These are phyloP conservation scores for Steccherinum ochraceum DNA, from an alignment of 768 basidiomycete species.

Conservation along the genomic window DNA sequence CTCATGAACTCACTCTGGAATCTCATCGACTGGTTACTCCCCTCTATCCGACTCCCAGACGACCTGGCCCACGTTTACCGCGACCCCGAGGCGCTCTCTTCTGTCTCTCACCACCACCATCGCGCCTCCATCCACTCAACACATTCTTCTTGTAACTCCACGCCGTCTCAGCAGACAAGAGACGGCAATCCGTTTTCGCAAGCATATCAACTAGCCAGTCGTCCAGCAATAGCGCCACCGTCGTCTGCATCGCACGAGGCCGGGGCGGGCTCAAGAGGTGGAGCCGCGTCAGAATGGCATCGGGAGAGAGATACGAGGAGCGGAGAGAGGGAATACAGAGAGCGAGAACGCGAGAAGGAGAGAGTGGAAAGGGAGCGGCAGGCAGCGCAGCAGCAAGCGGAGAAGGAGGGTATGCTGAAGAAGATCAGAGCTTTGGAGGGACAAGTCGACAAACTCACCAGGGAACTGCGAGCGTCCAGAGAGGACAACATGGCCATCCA, in stretches of 20 bases:
- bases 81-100: conserved; percentile 14
- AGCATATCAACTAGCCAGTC: conserved; percentile 3
- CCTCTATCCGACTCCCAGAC: conserved; percentile 23
- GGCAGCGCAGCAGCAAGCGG: neutral
- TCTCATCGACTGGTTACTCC: conserved; percentile 24
- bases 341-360: conserved; percentile 9
- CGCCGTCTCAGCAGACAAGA: conserved; percentile 3
- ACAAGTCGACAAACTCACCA: conserved; percentile 13
- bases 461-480: conserved; percentile 13
- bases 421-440: conserved; percentile 12
- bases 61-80: conserved; percentile 11
- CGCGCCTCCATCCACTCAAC: neutral
- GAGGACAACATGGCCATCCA: conserved; percentile 13
- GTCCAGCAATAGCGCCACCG: neutral
- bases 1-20: conserved; percentile 25
- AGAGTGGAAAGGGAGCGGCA: conserved; percentile 11
- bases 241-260: neutral
- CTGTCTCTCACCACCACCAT: neutral
- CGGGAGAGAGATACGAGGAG: conserved; percentile 6
- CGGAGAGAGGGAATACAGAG: conserved; percentile 11
- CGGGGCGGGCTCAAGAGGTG: conserved; percentile 4
- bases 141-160: conserved; percentile 9
- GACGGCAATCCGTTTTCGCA: conserved; percentile 7
- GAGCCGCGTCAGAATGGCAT: conserved; percentile 1
- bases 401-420: conserved; percentile 14